phyloP scores from a whole-genome alignment of 306 rosid genomes.

The Vicia faba region DNA sequence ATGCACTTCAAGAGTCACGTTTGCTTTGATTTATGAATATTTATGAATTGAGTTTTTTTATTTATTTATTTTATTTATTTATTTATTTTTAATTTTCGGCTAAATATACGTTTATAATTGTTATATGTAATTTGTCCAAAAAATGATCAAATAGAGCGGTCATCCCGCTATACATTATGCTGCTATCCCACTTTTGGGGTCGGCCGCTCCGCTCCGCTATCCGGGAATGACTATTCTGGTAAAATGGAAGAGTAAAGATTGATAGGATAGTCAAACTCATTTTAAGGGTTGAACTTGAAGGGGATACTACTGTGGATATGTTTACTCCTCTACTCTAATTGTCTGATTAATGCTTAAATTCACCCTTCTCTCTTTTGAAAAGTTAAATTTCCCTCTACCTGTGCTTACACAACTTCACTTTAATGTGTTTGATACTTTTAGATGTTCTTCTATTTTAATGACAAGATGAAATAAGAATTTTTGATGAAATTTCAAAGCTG shows the following conservation, averaged over 20 bases:
- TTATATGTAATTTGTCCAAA: no score
- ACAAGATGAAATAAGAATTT: conserved; percentile 1
- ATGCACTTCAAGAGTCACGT: no score
- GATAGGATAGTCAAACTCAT: background rate
- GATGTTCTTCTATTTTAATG: background rate
- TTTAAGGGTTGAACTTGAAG: background rate
- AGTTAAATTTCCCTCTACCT: no score
- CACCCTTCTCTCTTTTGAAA: background rate
- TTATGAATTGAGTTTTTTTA: no score
- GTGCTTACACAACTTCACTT: background rate
- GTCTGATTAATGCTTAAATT: background rate
- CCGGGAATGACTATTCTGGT: background rate
- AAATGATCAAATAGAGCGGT: no score
- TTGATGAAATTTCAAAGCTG: background rate
- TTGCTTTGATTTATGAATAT: no score
- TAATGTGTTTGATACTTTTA: background rate
- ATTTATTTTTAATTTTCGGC: no score
- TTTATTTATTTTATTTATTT: no score
- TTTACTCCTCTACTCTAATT: background rate
- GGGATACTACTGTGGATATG: background rate
- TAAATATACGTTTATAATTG: no score
- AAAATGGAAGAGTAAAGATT: conserved; percentile 11
- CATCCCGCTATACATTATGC: no score
- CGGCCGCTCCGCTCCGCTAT: no score
- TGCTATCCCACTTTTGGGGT: no score